Base-by-base conservation (phyloP, 768 basidiomycete species). In the Tylopilus felleus region DNA sequence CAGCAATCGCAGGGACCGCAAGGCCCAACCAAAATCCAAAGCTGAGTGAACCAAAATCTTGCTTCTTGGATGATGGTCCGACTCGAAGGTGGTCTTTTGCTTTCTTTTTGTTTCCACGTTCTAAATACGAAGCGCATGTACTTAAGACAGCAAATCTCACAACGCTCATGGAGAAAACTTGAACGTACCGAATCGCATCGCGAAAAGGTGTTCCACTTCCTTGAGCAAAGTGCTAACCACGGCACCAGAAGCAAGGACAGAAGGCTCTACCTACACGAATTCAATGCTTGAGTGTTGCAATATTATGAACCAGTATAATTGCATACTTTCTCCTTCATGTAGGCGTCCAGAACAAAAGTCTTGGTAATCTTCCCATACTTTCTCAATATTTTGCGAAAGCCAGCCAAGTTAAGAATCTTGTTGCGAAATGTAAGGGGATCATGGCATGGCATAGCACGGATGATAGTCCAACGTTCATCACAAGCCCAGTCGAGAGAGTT, bases 341-440 rank as follows among this genome's bases (percentile, higher is more conserved):
- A 98, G 38, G 85, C 78, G 23, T 85, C 77, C 65, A 89, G 83
- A 21, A 83, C 85, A 13, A 80, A 77, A 31, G 90, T 86, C 68
- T 79, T 83, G 14, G 92, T 87, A 5, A 80, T 72, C 66, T 91
- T 94, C 64, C 88, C 88, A 57, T 90, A 93, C 67, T 93, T 93
- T 72, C 88, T 93, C 52, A 93, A 66, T 0, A 85, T 85, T 66
- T 93, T 93, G 25, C 89, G 78, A 67, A 97, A 93, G 1, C 96
- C 97, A 1, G 91, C 90, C 10, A 93, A 70, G 68, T 99, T 98
- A 38, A 98, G 71, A 42, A 88, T 83, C 86, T 92, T 58, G 9
- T 27, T 27, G 23, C 10, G 36, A 33, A 27, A 42, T n/a, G 36
- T 14, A 23, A 23, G 22, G 23, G 8, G 51, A 50, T 17, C 9